Conservation (phyloP, 139 green algal species). For the Micromonas pusilla region DNA sequence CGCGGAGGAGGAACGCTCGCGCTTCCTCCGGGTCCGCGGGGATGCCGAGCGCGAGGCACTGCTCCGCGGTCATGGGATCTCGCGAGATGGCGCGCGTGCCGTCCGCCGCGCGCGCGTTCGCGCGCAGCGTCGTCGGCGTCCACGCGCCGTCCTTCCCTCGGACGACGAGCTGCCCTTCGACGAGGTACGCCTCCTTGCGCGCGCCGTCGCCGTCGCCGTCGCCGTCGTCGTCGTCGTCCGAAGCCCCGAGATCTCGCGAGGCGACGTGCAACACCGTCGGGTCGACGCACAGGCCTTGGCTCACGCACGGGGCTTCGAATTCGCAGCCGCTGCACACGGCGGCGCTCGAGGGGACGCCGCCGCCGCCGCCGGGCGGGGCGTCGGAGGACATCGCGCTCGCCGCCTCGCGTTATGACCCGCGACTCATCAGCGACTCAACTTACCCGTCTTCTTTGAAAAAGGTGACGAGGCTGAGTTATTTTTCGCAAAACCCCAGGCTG, state of each 20-base stretch:
- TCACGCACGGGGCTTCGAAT: not conserved
- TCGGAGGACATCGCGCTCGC: not conserved
- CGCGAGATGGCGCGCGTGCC: not conserved
- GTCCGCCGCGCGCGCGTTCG: not conserved
- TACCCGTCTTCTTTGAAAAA: no score
- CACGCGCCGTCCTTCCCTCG: not conserved
- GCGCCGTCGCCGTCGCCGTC: not conserved
- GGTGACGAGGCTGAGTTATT: no score
- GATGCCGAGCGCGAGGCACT: not conserved
- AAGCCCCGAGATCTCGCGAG: not conserved
- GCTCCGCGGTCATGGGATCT: not conserved
- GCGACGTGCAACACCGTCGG: not conserved
- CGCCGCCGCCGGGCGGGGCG: no score
- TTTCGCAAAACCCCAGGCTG: no score
- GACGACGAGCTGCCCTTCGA: conserved; percentile 11
- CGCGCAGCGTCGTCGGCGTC: not conserved
- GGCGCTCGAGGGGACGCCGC: not conserved
- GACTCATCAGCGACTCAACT: not conserved
- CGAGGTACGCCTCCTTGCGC: not conserved
- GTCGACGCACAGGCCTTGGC: conserved; percentile 6
- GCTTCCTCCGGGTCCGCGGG: conserved; percentile 3
- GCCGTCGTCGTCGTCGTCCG: not conserved
- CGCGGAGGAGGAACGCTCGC: not conserved
- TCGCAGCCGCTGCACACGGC: not conserved
- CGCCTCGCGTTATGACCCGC: not conserved